Percentiles rank a stretch among this genome's conserved stretches.
phyloP scores from a whole-genome alignment of 768 basidiomycete species.

The Leucosporidium creatinivorum region DNA sequence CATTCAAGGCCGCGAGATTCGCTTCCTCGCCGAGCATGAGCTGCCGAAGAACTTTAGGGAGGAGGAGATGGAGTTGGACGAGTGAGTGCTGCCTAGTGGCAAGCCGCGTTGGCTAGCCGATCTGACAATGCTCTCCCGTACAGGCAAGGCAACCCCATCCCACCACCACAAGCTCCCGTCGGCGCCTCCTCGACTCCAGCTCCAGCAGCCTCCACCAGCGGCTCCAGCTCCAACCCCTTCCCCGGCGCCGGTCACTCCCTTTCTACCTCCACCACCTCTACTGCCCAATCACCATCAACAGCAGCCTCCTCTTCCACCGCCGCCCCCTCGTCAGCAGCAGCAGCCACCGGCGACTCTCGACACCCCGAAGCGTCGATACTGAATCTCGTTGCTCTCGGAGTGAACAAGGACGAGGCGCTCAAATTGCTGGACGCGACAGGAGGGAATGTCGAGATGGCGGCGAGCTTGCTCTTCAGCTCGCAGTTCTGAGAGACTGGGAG shows the following conservation, averaged over 20 bases:
- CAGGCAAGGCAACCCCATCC: slow-evolving; percentile 34
- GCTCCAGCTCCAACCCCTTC: slow-evolving; percentile 45
- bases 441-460: slow-evolving; percentile 82
- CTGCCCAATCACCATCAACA: background rate
- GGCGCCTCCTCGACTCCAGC: slow-evolving; percentile 29
- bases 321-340: background rate
- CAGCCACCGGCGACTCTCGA: background rate
- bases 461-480: slow-evolving; percentile 64
- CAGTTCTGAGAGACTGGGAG: too few species aligned
- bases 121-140: background rate
- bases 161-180: slow-evolving; percentile 34
- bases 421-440: slow-evolving; percentile 66
- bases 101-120: background rate
- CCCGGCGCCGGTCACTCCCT: slow-evolving; percentile 64
- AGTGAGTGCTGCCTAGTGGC: slow-evolving; percentile 21
- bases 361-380: slow-evolving; percentile 59
- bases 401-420: slow-evolving; percentile 66
- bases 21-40: slow-evolving; percentile 88
- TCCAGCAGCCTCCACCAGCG: slow-evolving; percentile 20
- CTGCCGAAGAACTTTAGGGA: slow-evolving; percentile 61
- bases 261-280: slow-evolving; percentile 33
- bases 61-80: slow-evolving; percentile 41
- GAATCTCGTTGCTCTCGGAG: slow-evolving; percentile 69
- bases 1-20: slow-evolving; percentile 84
- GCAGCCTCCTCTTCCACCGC: background rate